These are phyloP conservation scores for Trichoderma polysporum DNA, from an alignment of 2,329 filamentous ascomycete species.

Conservation along the genomic window DNA sequence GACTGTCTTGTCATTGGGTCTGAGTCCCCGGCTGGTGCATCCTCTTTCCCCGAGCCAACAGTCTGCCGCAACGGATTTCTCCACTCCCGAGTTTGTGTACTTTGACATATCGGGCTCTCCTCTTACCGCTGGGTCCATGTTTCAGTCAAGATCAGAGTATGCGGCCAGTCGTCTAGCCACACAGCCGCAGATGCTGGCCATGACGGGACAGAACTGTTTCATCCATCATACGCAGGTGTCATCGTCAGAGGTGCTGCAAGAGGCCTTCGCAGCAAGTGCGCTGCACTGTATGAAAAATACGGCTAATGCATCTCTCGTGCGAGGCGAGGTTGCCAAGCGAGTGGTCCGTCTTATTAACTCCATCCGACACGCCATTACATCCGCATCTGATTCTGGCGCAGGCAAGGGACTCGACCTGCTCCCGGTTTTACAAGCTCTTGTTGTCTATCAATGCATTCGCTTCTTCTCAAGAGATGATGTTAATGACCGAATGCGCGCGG, in stretches of 20 bases:
- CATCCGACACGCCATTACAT: background rate
- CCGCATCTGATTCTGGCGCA: background rate
- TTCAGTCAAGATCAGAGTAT: conserved; percentile 6
- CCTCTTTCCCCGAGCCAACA: background rate
- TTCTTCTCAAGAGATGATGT: conserved; percentile 11
- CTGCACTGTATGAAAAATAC: conserved; percentile 17
- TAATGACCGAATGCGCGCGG: background rate
- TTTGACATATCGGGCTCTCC: background rate
- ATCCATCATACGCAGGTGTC: conserved; percentile 14
- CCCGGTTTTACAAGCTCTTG: background rate
- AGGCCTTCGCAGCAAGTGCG: conserved; percentile 13
- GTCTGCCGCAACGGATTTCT: background rate
- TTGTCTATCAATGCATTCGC: conserved; percentile 15
- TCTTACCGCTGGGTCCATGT: background rate
- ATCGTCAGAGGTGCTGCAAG: conserved; percentile 14
- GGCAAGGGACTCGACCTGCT: background rate
- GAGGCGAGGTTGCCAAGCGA: conserved; percentile 11
- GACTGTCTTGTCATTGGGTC: background rate
- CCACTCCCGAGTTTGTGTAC: conserved; percentile 6
- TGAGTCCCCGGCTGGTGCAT: background rate
- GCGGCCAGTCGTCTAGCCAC: background rate
- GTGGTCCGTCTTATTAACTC: conserved; percentile 1
- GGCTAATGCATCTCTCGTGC: conserved; percentile 8
- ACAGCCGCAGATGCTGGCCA: conserved; percentile 14
- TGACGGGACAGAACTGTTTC: conserved; percentile 12